Evolutionary conservation across 1,284 basidiomycete genomes (phyloP), one percentile per base, ranked within the genome.

Genomic region (Trametes versicolor): DNA sequence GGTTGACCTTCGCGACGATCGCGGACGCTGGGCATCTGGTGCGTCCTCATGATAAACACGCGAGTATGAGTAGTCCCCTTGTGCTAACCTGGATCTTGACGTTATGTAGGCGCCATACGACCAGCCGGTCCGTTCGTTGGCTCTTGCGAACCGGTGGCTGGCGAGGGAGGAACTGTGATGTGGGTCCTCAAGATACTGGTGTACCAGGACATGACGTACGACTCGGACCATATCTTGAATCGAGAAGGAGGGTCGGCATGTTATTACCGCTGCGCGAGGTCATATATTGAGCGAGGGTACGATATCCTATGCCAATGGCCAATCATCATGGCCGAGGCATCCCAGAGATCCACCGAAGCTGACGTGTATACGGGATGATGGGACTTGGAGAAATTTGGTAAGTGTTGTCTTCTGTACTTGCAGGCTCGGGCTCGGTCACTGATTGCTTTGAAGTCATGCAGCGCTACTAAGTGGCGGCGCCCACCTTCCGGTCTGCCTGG

Each of bases 11-110:
- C 73, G 86, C 84, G 55, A 87, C 86, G 1, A 72, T 90, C 12
- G 73, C 83, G 50, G 84, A 80, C 13, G 88, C 88, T 43, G 89
- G 90, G 21, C 88, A 91, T 76, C 85, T 90, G 87, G 88, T 68
- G 19, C 29, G 29, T 32, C 3, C 8, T 32, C 8, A n/a, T n/a
- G n/a, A n/a, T n/a, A n/a, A n/a, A n/a, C n/a, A n/a, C n/a, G n/a
- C n/a, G n/a, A n/a, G n/a, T n/a, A n/a, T n/a, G n/a, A n/a, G n/a
- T n/a, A n/a, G n/a, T n/a, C n/a, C n/a, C n/a, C n/a, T n/a, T n/a
- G 29, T 8, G 8, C 8, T 32, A 32, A 32, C 17, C 25, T 17
- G 27, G 10, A 17, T 29, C 12, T 23, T 32, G 9, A 13, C 27
- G 27, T 34, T 6, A 12, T 10, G 4, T n/a, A 89, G 87, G 86